Evolutionary conservation across 1,284 basidiomycete genomes (phyloP).

Genomic region (Xerocomus minutiporus): DNA sequence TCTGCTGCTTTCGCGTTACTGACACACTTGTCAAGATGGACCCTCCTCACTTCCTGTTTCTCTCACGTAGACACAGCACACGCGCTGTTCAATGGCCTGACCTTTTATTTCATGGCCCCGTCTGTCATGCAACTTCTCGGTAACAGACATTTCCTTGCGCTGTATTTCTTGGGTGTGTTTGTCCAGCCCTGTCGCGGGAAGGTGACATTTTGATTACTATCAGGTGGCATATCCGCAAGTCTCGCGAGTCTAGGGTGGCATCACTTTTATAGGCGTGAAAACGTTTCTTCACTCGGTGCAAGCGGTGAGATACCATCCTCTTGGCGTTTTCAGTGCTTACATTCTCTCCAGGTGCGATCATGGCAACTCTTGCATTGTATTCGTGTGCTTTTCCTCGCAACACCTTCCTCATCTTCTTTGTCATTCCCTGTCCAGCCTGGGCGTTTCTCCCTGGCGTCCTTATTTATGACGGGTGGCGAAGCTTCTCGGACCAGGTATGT

Average conservation of each 20-base stretch:
- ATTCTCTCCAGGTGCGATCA: constrained; percentile 59
- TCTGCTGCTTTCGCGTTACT: constrained; percentile 3
- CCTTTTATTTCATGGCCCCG: constrained; percentile 77
- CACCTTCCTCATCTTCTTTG: constrained; percentile 75
- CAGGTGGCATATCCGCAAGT: constrained; percentile 64
- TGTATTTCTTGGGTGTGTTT: constrained; percentile 69
- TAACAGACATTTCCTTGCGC: constrained; percentile 61
- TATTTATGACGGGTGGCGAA: constrained; percentile 52
- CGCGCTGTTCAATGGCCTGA: constrained; percentile 74
- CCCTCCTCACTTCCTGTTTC: constrained; percentile 70
- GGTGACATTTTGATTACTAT: neutral
- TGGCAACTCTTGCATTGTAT: constrained; percentile 66
- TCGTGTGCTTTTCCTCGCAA: constrained; percentile 67
- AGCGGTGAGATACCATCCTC: constrained; percentile 49
- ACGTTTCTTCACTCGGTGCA: constrained; percentile 64
- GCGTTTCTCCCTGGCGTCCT: constrained; percentile 71
- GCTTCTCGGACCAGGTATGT: constrained; percentile 49
- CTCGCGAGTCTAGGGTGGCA: constrained; percentile 60
- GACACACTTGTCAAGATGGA: constrained; percentile 57
- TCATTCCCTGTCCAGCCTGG: constrained; percentile 86
- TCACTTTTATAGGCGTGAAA: constrained; percentile 38
- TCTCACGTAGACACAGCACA: constrained; percentile 65
- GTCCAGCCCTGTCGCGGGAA: neutral
- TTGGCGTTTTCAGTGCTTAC: neutral
- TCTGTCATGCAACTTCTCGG: constrained; percentile 68